These are phyloP conservation scores for Boletus barrowsii DNA, from an alignment of 768 basidiomycete genomes.

Conservation along the genomic window DNA sequence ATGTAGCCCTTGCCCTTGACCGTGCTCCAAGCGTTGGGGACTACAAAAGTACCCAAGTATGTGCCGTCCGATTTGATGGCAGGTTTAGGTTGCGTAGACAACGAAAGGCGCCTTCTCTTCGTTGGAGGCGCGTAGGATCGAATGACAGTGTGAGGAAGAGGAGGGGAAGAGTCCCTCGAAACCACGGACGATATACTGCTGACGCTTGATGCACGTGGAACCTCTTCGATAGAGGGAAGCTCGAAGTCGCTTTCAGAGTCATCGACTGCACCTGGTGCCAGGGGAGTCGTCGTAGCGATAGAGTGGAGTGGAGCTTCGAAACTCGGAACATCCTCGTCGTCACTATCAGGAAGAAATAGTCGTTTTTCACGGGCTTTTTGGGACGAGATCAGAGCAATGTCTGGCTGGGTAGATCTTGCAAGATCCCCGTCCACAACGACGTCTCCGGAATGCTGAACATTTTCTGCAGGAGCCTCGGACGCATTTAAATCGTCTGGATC, in stretches of 20 bases:
- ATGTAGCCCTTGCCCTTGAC: slow-evolving; percentile 71
- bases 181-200: slow-evolving; percentile 36
- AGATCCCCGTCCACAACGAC: background rate
- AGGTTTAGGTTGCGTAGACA: slow-evolving; percentile 15
- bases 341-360: slow-evolving; percentile 43
- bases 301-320: slow-evolving; percentile 5
- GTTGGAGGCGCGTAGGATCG: slow-evolving; percentile 33
- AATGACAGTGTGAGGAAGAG: slow-evolving; percentile 14
- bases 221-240: slow-evolving; percentile 29
- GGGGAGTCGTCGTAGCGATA: slow-evolving; percentile 16
- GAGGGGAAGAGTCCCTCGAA: slow-evolving; percentile 29
- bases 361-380: slow-evolving; percentile 26
- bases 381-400: slow-evolving; percentile 3
- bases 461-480: background rate
- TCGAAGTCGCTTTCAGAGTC: slow-evolving; percentile 35
- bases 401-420: background rate
- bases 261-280: slow-evolving; percentile 34
- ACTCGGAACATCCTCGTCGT: slow-evolving; percentile 37
- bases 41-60: slow-evolving; percentile 67
- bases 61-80: slow-evolving; percentile 24
- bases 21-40: slow-evolving; percentile 77
- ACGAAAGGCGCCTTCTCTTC: slow-evolving; percentile 54
- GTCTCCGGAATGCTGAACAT: slow-evolving; percentile 6
- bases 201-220: slow-evolving; percentile 41
- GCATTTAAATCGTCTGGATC: slow-evolving; percentile 52